Evolutionary conservation across 2,329 filamentous ascomycete genomes (phyloP).

Genomic region (Exophiala oligosperma): DNA sequence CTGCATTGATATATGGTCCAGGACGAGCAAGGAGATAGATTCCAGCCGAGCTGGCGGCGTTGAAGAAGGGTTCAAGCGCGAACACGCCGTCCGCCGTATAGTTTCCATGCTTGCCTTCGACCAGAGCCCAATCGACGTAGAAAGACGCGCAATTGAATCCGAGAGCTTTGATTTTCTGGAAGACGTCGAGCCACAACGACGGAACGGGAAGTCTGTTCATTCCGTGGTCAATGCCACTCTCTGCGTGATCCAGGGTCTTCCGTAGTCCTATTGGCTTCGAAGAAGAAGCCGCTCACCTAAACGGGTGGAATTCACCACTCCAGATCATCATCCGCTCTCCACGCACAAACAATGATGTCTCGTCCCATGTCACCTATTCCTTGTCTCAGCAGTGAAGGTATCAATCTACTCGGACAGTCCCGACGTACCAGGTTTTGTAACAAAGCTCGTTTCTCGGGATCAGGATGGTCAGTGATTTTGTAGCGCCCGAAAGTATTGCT

Average conservation of each 20-base stretch:
- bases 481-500: background rate
- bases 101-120: constrained; percentile 70
- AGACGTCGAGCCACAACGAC: constrained; percentile 67
- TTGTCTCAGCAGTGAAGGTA: background rate
- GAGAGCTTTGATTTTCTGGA: constrained; percentile 79
- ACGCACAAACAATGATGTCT: constrained; percentile 67
- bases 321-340: constrained; percentile 72
- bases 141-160: constrained; percentile 80
- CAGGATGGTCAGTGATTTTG: constrained; percentile 8
- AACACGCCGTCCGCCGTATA: constrained; percentile 73
- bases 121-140: constrained; percentile 75
- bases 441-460: constrained; percentile 4
- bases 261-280: background rate
- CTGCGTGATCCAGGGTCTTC: too few relatives aligned
- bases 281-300: constrained; percentile 35
- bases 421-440: constrained; percentile 4
- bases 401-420: background rate
- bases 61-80: constrained; percentile 71
- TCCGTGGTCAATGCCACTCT: background rate
- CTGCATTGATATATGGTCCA: constrained; percentile 77
- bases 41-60: constrained; percentile 69
- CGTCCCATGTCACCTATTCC: constrained; percentile 65
- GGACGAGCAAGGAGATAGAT: constrained; percentile 74
- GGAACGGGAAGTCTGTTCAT: constrained; percentile 55
- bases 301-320: constrained; percentile 73